Evolutionary conservation across 306 rosid species (phyloP).

Genomic region (Crotalaria pallida): DNA sequence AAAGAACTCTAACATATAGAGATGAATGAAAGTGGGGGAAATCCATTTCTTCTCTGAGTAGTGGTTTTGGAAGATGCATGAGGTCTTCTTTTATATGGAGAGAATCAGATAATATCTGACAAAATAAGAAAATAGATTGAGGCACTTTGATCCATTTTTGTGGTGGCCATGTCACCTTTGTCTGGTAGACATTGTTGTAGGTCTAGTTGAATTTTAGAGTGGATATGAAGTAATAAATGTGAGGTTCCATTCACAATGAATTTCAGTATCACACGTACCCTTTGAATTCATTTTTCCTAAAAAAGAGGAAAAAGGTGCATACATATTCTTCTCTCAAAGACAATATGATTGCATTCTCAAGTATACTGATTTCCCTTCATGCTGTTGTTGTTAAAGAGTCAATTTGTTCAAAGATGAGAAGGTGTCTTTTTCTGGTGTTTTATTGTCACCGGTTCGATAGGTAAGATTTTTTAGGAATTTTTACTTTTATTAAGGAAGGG

Average conservation of each 20-base stretch:
- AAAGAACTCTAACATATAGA: conserved; percentile 30
- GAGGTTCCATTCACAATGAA: not conserved
- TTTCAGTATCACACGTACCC: conserved; percentile 20
- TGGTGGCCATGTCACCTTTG: conserved; percentile 15
- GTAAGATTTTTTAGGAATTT: too few species aligned
- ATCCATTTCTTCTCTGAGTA: conserved; percentile 32
- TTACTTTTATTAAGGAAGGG: too few species aligned
- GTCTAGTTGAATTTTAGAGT: conserved; percentile 86
- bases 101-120: not conserved
- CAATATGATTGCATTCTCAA: conserved; percentile 4
- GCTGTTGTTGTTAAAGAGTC: conserved; percentile 39
- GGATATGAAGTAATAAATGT: conserved; percentile 47
- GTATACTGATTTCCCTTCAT: not conserved
- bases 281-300: not conserved
- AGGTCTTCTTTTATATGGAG: conserved; percentile 14
- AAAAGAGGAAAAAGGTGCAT: not conserved
- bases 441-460: too few species aligned
- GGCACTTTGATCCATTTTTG: not conserved
- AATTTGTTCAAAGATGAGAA: conserved; percentile 21
- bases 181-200: conserved; percentile 35
- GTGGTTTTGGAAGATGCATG: not conserved
- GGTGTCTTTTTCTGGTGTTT: not conserved
- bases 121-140: not conserved
- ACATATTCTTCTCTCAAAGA: not conserved
- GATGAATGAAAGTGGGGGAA: conserved; percentile 3